A percentile compares a stretch with the other conserved stretches of the same genome.
phyloP scores from a whole-genome alignment of 1,284 basidiomycete species.

The Apiotrichum laibachii region DNA sequence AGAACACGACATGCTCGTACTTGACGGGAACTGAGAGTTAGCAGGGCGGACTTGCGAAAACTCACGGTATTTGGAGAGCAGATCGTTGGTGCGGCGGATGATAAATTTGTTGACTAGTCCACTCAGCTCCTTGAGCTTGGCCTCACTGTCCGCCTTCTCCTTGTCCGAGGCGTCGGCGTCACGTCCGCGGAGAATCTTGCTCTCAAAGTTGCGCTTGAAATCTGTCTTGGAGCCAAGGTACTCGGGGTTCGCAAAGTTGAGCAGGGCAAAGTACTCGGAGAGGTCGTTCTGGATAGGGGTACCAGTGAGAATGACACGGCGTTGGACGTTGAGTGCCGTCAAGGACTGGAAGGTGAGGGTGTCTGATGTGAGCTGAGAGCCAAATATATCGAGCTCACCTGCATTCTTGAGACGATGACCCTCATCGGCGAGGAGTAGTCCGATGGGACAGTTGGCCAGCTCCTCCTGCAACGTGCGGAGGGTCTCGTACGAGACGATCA shows the following conservation, averaged over 20 bases:
- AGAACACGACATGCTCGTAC: constrained; percentile 99
- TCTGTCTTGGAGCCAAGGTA: constrained; percentile 88
- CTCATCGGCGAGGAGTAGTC: constrained; percentile 91
- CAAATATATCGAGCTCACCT: constrained; percentile 56
- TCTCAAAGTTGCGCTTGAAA: constrained; percentile 96
- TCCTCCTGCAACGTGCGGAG: constrained; percentile 76
- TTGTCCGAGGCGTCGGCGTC: constrained; percentile 85
- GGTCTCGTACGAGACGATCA: constrained; percentile 99
- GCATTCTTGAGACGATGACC: constrained; percentile 97
- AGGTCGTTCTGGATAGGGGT: constrained; percentile 97
- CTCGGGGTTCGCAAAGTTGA: constrained; percentile 96
- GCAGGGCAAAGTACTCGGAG: constrained; percentile 92
- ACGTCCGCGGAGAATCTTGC: constrained; percentile 86
- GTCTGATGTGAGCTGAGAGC: constrained; percentile 54
- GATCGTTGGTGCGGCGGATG: constrained; percentile 93
- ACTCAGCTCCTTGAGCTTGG: constrained; percentile 91
- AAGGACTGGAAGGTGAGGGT: constrained; percentile 86
- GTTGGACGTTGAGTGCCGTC: constrained; percentile 78
- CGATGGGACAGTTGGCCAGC: constrained; percentile 76
- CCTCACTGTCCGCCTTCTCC: constrained; percentile 77
- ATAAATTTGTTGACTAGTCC: constrained; percentile 91
- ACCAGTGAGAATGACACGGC: constrained; percentile 94
- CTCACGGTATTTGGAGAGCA: constrained; percentile 93
- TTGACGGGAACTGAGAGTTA: constrained; percentile 81
- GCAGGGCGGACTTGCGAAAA: too few species aligned